Evolutionary conservation across 2,329 filamentous ascomycete genomes (phyloP).

Genomic region (Ilyonectria sp.): DNA sequence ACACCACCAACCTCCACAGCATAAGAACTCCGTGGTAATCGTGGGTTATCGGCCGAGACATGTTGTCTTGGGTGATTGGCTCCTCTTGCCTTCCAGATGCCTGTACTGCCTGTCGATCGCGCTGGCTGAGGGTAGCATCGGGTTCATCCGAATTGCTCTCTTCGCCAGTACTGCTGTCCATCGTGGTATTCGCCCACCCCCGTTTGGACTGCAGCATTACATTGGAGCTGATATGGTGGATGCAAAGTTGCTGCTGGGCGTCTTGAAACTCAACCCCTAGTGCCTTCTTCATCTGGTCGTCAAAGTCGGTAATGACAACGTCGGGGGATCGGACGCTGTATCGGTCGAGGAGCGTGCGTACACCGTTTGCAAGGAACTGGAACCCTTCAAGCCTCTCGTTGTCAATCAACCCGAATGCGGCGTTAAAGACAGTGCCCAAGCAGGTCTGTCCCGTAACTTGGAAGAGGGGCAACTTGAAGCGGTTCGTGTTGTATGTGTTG

Average conservation of each 20-base stretch:
- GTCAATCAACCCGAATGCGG: slow-evolving; percentile 29
- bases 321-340: slow-evolving; percentile 8
- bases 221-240: too few relatives aligned
- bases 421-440: slow-evolving; percentile 28
- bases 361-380: slow-evolving; percentile 22
- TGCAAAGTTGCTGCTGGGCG: slow-evolving; percentile 9
- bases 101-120: too few relatives aligned
- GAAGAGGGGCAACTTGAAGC: slow-evolving; percentile 30
- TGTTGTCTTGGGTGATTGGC: too few relatives aligned
- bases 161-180: slow-evolving; percentile 2
- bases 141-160: not conserved
- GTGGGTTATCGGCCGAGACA: slow-evolving; percentile 1
- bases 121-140: not conserved
- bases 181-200: not conserved
- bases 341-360: slow-evolving; percentile 13
- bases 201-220: not conserved
- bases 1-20: too few relatives aligned
- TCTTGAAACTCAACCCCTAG: slow-evolving; percentile 14
- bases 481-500: slow-evolving; percentile 37
- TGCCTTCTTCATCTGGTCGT: slow-evolving; percentile 18
- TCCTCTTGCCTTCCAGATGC: too few relatives aligned
- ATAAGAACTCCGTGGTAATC: slow-evolving; percentile 14
- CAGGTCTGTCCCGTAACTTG: slow-evolving; percentile 20
- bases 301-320: slow-evolving; percentile 21
- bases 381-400: slow-evolving; percentile 33